Evolutionary conservation across 2,329 filamentous ascomycete genomes (phyloP).

Genomic region (Fusarium sp.): DNA sequence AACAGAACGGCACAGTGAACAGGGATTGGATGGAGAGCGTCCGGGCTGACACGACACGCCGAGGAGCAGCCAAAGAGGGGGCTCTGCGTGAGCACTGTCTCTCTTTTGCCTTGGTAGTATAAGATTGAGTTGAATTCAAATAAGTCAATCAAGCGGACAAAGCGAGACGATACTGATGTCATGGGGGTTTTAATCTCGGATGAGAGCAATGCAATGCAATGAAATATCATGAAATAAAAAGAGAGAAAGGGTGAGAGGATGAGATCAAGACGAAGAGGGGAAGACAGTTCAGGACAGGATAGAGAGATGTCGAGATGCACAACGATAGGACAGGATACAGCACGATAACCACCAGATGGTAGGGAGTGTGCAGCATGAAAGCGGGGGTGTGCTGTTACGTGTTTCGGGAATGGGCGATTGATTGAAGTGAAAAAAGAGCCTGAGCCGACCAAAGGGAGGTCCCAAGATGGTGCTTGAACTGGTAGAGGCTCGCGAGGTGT

Average conservation of each 20-base stretch:
- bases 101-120: slow-evolving; percentile 21
- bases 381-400: slow-evolving; percentile 17
- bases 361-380: slow-evolving; percentile 13
- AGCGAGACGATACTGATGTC: slow-evolving; percentile 32
- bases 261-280: slow-evolving; percentile 9
- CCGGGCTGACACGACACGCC: slow-evolving; percentile 49
- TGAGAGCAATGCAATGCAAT: background rate
- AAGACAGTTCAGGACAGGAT: background rate
- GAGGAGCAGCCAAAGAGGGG: slow-evolving; percentile 22
- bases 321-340: slow-evolving; percentile 9
- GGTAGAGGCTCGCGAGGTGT: slow-evolving; percentile 16
- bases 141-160: slow-evolving; percentile 20
- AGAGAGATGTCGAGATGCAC: slow-evolving; percentile 6
- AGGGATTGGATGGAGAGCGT: slow-evolving; percentile 48
- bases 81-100: slow-evolving; percentile 25
- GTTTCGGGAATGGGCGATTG: slow-evolving; percentile 37
- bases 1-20: slow-evolving; percentile 17
- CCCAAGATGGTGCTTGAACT: slow-evolving; percentile 6
- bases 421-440: slow-evolving; percentile 16
- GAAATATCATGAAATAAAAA: background rate
- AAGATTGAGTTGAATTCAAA: slow-evolving; percentile 17
- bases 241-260: background rate
- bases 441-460: slow-evolving; percentile 35
- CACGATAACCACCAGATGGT: slow-evolving; percentile 14
- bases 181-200: background rate